Conservation (phyloP, 2,329 filamentous ascomycete species). For the Leptodontidium sp. region DNA sequence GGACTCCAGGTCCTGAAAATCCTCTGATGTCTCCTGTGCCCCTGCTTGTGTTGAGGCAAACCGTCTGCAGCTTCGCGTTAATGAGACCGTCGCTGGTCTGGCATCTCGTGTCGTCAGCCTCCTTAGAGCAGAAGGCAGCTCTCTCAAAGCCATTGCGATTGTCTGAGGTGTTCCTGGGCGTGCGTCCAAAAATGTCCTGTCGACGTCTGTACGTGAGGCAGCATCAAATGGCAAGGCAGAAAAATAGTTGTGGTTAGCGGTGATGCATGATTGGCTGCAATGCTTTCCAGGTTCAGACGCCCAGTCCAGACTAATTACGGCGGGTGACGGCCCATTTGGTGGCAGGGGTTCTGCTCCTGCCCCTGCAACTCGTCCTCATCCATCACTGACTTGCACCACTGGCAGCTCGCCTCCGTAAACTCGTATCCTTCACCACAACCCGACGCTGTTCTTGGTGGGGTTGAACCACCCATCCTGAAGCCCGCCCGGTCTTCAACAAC, state of each 20-base stretch:
- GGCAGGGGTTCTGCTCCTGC: not conserved
- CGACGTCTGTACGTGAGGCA: constrained; percentile 23
- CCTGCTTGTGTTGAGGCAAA: constrained; percentile 44
- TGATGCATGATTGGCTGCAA: not conserved
- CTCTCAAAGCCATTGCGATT: constrained; percentile 45
- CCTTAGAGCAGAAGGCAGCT: constrained; percentile 44
- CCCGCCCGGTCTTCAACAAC: not conserved
- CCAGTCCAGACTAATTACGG: not conserved
- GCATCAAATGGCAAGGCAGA: constrained; percentile 28
- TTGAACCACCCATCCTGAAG: not conserved
- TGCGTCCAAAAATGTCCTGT: constrained; percentile 26
- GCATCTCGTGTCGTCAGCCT: constrained; percentile 40
- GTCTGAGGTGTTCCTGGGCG: constrained; percentile 17
- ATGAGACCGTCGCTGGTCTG: constrained; percentile 26
- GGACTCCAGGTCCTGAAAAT: constrained; percentile 55
- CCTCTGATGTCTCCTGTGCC: constrained; percentile 36
- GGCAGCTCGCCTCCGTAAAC: not conserved
- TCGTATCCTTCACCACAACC: constrained; percentile 5
- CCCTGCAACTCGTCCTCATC: not conserved
- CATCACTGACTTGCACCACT: not conserved
- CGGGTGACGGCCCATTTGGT: not conserved
- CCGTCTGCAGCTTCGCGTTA: constrained; percentile 36
- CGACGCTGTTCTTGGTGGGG: constrained; percentile 2
- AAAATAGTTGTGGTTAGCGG: constrained; percentile 19
- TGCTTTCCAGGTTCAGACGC: not conserved